Percentiles rank a stretch among this genome's conserved stretches.
Conservation (phyloP, 441 rosid genomes). For the Melastoma candidum region DNA sequence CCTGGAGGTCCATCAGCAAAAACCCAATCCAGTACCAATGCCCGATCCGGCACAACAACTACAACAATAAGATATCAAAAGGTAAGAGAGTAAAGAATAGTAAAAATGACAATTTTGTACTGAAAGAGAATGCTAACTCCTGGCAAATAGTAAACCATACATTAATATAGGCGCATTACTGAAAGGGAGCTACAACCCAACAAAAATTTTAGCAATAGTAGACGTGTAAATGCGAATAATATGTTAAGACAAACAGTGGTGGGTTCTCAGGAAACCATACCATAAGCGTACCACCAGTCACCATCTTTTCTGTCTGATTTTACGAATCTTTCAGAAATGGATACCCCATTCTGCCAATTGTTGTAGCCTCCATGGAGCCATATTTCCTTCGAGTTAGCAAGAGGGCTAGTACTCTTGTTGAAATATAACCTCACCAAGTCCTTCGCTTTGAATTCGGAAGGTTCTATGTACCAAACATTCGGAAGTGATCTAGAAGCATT, state of each 20-base stretch:
- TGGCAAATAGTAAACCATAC: no score
- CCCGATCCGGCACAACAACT: conserved; percentile 62
- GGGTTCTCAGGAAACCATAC: conserved; percentile 23
- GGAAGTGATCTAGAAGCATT: conserved; percentile 42
- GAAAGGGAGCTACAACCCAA: no score
- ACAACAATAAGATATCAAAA: conserved; percentile 21
- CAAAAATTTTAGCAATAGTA: no score
- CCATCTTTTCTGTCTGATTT: conserved; percentile 36
- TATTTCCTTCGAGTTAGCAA: conserved; percentile 51
- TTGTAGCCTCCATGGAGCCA: conserved; percentile 92
- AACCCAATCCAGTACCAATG: conserved; percentile 83
- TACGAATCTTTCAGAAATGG: conserved; percentile 50
- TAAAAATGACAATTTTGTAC: not conserved
- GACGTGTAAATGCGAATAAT: no score
- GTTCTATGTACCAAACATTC: conserved; percentile 70
- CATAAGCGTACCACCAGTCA: conserved; percentile 84
- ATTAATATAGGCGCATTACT: no score
- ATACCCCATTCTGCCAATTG: conserved; percentile 70
- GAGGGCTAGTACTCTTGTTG: conserved; percentile 71
- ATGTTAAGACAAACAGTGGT: no score
- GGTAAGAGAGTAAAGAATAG: conserved; percentile 1
- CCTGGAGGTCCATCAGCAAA: conserved; percentile 87
- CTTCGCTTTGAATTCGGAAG: conserved; percentile 47
- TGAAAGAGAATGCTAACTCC: no score
- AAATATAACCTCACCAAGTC: conserved; percentile 55